A percentile compares a stretch with the other conserved stretches of the same genome.
Evolutionary conservation across 1,284 basidiomycete genomes (phyloP).

Genomic region (Sanghuangporus baumii): DNA sequence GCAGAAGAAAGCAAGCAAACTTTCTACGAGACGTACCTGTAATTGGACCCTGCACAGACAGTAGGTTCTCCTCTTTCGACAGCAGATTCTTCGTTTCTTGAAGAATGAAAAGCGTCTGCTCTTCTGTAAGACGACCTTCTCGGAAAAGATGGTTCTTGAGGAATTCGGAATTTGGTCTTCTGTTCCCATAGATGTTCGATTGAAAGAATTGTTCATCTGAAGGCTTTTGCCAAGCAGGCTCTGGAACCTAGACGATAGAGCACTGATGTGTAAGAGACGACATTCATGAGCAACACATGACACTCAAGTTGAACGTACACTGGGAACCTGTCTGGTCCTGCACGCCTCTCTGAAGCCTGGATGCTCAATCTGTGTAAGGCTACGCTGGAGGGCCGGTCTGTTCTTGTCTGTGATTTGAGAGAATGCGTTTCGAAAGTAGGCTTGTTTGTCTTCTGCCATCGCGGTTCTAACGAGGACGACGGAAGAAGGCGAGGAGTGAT

Average conservation of each 20-base stretch:
- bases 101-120: slow-evolving; percentile 87
- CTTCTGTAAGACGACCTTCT: slow-evolving; percentile 83
- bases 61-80: slow-evolving; percentile 79
- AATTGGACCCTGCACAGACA: slow-evolving; percentile 85
- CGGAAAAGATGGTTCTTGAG: slow-evolving; percentile 91
- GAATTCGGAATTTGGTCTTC: slow-evolving; percentile 77
- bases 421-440: slow-evolving; percentile 12
- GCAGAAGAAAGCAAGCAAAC: slow-evolving; percentile 4
- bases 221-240: slow-evolving; percentile 64
- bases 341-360: slow-evolving; percentile 8
- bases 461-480: background rate
- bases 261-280: background rate
- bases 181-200: slow-evolving; percentile 33
- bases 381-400: slow-evolving; percentile 10
- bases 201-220: slow-evolving; percentile 72
- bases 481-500: background rate
- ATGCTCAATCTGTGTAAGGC: slow-evolving; percentile 9
- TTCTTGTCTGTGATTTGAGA: slow-evolving; percentile 14
- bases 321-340: slow-evolving; percentile 16
- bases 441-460: slow-evolving; percentile 9
- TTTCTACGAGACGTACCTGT: slow-evolving; percentile 63
- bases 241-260: slow-evolving; percentile 51
- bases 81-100: slow-evolving; percentile 74
- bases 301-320: slow-evolving; percentile 12
- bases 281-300: background rate